These are phyloP conservation scores for Boletellus ananas DNA, from an alignment of 768 basidiomycete species.

Conservation along the genomic window DNA sequence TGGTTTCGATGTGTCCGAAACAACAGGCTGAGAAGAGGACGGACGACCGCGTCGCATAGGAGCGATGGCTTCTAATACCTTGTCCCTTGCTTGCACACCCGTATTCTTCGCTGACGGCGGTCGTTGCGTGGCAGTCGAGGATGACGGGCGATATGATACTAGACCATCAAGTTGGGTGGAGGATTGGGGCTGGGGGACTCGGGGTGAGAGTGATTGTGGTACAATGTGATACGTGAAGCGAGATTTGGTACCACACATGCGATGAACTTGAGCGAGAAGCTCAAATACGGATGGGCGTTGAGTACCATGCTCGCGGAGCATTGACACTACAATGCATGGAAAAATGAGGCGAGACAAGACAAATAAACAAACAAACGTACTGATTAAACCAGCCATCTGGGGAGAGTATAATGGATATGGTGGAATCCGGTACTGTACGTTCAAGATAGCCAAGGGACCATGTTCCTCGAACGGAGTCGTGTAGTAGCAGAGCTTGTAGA, in stretches of 20 bases:
- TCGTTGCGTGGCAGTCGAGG: slow-evolving; percentile 17
- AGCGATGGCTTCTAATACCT: slow-evolving; percentile 74
- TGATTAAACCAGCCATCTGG: slow-evolving; percentile 78
- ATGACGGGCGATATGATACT: slow-evolving; percentile 36
- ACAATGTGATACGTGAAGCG: slow-evolving; percentile 66
- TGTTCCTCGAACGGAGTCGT: slow-evolving; percentile 99
- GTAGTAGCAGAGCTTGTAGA: slow-evolving; percentile 99
- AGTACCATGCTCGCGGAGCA: slow-evolving; percentile 87
- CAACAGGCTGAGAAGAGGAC: slow-evolving; percentile 33
- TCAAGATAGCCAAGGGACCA: slow-evolving; percentile 92
- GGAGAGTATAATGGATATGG: slow-evolving; percentile 84
- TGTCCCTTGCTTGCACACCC: slow-evolving; percentile 69
- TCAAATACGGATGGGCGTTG: slow-evolving; percentile 89
- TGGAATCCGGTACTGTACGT: slow-evolving; percentile 91
- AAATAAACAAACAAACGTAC: slow-evolving; percentile 40
- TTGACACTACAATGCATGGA: slow-evolving; percentile 55
- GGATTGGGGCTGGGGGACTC: slow-evolving; percentile 30
- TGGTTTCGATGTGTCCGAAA: slow-evolving; percentile 30
- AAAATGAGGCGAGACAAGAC: slow-evolving; percentile 8
- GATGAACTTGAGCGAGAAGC: slow-evolving; percentile 76
- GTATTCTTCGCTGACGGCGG: slow-evolving; percentile 33
- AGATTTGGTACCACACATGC: slow-evolving; percentile 83
- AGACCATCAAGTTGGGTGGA: slow-evolving; percentile 34
- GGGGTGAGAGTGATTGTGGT: slow-evolving; percentile 42
- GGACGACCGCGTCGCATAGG: slow-evolving; percentile 76